Evolutionary conservation across 371 early-diverging fungal species (phyloP).

Genomic region (Basidiobolus meristosporus): DNA sequence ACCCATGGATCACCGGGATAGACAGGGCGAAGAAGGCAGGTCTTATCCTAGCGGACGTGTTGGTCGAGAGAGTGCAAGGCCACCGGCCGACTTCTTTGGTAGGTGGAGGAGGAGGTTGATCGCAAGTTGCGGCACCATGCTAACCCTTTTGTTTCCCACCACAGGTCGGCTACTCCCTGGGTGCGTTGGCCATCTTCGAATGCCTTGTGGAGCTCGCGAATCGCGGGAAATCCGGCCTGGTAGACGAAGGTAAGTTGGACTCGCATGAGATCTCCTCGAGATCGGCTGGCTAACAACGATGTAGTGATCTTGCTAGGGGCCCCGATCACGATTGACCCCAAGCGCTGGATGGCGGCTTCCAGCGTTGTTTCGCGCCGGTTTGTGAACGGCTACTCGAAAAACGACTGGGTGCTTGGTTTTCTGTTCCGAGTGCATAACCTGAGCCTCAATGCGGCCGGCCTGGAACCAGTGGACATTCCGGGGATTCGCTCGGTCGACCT

Average conservation of each 20-base stretch:
- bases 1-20: conserved; percentile 81
- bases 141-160: conserved; percentile 4
- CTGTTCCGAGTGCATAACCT: conserved; percentile 78
- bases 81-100: conserved; percentile 80
- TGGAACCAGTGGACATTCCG: too few species aligned
- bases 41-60: conserved; percentile 58
- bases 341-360: conserved; percentile 65
- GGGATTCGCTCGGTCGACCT: too few species aligned
- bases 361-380: conserved; percentile 75
- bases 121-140: not conserved
- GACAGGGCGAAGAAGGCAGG: conserved; percentile 84
- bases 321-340: conserved; percentile 45
- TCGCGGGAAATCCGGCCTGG: conserved; percentile 18
- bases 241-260: conserved; percentile 20
- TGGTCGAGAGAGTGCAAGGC: conserved; percentile 68
- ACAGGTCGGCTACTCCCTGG: conserved; percentile 82
- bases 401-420: conserved; percentile 85
- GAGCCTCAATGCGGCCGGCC: too few species aligned
- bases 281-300: too few species aligned
- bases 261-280: too few species aligned
- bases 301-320: conserved; percentile 77
- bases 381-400: conserved; percentile 73
- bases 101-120: too few species aligned
- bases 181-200: conserved; percentile 77
- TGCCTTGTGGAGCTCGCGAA: conserved; percentile 67